Percentiles rank a stretch among this genome's conserved stretches.
These are phyloP conservation scores for Ochetophila trinervis DNA, from an alignment of 306 rosid species.

Conservation along the genomic window DNA sequence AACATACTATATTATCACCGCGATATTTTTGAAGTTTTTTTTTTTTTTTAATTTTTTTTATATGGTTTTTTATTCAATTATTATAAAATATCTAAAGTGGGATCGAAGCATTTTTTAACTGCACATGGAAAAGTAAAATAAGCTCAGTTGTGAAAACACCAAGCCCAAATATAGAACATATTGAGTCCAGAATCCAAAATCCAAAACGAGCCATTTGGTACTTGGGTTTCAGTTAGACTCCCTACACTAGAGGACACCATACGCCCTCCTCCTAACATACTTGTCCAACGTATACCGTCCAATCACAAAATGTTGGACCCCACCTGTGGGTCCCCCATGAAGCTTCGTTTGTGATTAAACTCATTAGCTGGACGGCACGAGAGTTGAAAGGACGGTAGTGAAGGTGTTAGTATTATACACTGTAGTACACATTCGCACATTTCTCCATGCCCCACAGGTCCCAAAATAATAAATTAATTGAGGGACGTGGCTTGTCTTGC, in stretches of 20 bases:
- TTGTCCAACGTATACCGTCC: conserved; percentile 3
- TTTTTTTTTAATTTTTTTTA: too few relatives aligned
- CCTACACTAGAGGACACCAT: not conserved
- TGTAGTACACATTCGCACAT: conserved; percentile 6
- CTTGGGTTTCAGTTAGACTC: conserved; percentile 3
- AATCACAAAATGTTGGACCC: conserved; percentile 3
- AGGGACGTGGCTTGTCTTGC: conserved; percentile 33
- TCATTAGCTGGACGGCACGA: conserved; percentile 27
- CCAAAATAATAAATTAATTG: not conserved
- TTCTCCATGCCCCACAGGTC: conserved; percentile 18
- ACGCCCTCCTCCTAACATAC: conserved; percentile 6
- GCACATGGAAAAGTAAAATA: too few relatives aligned
- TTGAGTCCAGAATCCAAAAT: not conserved
- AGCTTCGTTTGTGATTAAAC: conserved; percentile 22
- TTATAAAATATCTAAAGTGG: too few relatives aligned
- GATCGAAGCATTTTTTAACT: too few relatives aligned
- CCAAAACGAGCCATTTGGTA: not conserved
- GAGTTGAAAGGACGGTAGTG: not conserved
- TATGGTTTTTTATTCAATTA: too few relatives aligned
- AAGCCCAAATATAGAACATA: not conserved
- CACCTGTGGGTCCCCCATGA: conserved; percentile 19
- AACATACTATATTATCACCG: too few relatives aligned
- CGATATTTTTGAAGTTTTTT: too few relatives aligned
- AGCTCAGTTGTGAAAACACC: not conserved
- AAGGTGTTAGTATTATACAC: conserved; percentile 16